These are phyloP conservation scores for Calcarisporium arbuscula DNA, from an alignment of 2,329 filamentous ascomycete species.

Conservation along the genomic window DNA sequence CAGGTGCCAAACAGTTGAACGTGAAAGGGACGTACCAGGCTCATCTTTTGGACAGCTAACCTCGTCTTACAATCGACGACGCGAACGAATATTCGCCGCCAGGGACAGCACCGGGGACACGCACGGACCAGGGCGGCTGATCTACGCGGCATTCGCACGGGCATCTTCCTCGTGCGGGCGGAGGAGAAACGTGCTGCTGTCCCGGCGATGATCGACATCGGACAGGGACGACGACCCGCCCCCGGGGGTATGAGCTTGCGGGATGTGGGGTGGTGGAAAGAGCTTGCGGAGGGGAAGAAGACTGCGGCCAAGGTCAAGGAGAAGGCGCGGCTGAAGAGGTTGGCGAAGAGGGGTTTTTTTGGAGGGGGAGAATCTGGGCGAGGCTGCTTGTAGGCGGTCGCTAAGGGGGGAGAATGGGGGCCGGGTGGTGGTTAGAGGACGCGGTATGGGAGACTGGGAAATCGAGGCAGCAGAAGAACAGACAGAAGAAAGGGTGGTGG, in stretches of 20 bases:
- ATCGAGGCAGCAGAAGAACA: neutral
- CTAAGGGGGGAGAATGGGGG: conserved; percentile 2
- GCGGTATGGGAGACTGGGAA: neutral
- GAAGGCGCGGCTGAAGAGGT: conserved; percentile 63
- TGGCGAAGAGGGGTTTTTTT: conserved; percentile 75
- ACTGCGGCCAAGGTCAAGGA: conserved; percentile 63
- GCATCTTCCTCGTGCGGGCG: conserved; percentile 85
- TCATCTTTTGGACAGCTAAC: conserved; percentile 57
- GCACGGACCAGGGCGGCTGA: no score
- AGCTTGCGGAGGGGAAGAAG: conserved; percentile 67
- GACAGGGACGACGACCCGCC: conserved; percentile 88
- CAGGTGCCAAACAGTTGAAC: no score
- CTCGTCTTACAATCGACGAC: conserved; percentile 88
- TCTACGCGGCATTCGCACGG: conserved; percentile 84
- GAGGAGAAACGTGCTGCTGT: conserved; percentile 96
- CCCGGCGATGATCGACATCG: conserved; percentile 93
- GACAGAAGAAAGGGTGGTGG: neutral
- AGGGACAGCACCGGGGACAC: conserved; percentile 30
- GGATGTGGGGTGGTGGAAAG: conserved; percentile 64
- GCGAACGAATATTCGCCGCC: conserved; percentile 74
- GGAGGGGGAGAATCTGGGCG: conserved; percentile 78
- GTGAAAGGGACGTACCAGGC: no score
- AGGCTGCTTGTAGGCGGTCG: conserved; percentile 52
- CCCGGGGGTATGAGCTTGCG: conserved; percentile 61
- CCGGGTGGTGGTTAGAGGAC: conserved; percentile 4